Conservation (phyloP, 352 stramenopile genomes). For the Nothophytophthora sp. region DNA sequence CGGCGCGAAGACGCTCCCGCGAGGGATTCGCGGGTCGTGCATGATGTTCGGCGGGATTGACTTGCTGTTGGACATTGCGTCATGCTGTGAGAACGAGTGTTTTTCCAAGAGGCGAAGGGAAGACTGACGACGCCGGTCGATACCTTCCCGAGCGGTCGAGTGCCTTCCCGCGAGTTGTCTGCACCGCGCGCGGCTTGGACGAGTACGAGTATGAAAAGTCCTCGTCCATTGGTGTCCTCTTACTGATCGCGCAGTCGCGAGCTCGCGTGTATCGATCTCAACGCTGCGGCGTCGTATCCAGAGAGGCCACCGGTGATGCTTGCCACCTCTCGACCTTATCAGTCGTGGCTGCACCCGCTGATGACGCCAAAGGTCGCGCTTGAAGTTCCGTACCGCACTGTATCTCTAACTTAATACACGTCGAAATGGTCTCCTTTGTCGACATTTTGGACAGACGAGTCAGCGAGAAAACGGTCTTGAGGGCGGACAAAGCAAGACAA, state of each 20-base stretch:
- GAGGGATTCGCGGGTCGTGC: conserved; percentile 65
- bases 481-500: too few species aligned
- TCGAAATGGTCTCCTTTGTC: neutral
- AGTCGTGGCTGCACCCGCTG: conserved; percentile 14
- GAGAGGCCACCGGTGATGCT: neutral
- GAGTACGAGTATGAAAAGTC: conserved; percentile 80
- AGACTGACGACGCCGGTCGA: too few species aligned
- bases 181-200: conserved; percentile 72
- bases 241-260: neutral
- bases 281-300: neutral
- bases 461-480: too few species aligned
- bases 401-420: neutral
- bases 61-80: conserved; percentile 23
- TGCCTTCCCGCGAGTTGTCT: conserved; percentile 59
- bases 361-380: conserved; percentile 25
- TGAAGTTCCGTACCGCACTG: neutral
- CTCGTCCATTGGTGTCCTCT: conserved; percentile 29
- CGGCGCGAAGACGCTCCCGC: conserved; percentile 64
- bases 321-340: neutral
- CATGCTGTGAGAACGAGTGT: neutral
- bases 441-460: conserved; percentile 4
- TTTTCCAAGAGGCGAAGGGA: neutral
- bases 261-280: neutral
- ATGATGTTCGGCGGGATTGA: conserved; percentile 63
- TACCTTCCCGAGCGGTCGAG: conserved; percentile 12